These are phyloP conservation scores for Pterocarpus santalinus DNA, from an alignment of 306 rosid species.

Conservation along the genomic window DNA sequence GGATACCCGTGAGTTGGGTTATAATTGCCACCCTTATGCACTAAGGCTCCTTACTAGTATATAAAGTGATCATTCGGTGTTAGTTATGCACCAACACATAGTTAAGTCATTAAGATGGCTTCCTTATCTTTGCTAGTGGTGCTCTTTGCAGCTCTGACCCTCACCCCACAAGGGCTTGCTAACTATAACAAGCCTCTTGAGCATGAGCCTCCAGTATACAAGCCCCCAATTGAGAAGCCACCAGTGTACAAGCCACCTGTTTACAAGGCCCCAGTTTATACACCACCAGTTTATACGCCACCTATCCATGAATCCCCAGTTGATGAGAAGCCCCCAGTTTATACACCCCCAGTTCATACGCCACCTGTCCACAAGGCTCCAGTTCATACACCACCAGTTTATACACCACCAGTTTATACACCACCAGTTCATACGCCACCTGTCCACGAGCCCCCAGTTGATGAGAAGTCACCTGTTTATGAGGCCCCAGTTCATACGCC, in stretches of 20 bases:
- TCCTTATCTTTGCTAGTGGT: background rate
- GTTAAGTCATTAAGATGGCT: background rate
- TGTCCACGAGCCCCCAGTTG: background rate
- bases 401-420: background rate
- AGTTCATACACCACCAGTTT: background rate
- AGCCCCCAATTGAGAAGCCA: background rate
- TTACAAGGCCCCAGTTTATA: background rate
- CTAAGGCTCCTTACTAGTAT: background rate
- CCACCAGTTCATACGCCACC: background rate
- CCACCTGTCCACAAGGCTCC: background rate
- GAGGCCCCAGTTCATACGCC: background rate
- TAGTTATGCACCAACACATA: too few species aligned
- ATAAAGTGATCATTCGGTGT: background rate
- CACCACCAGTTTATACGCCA: background rate
- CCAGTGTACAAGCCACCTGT: background rate
- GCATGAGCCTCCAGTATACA: background rate
- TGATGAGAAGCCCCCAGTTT: background rate
- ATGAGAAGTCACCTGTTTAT: background rate
- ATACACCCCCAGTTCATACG: background rate
- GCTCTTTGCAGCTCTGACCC: slow-evolving; percentile 1
- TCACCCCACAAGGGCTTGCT: background rate
- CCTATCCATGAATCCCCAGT: background rate
- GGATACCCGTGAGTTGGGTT: too few species aligned
- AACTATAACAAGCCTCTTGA: background rate
- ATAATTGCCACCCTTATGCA: too few species aligned